Base-by-base conservation (phyloP, 345 rosid species). In the Turnera subulata region DNA sequence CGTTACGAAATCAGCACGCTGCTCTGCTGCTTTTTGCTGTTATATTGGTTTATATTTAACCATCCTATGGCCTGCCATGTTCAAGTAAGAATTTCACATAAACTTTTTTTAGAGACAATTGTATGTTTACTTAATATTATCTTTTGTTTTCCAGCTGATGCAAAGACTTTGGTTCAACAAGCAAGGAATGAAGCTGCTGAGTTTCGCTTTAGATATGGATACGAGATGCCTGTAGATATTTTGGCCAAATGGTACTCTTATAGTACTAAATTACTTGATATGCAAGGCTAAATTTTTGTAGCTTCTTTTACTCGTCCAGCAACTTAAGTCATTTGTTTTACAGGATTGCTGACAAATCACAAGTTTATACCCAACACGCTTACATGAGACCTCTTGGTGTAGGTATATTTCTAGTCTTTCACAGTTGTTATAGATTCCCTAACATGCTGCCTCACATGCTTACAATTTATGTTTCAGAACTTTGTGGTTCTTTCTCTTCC, bases 371-470 rank as follows among this genome's bases (percentile, higher is more conserved):
- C 53, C 99, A 94, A 58, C 97, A 94, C 81, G 99, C 97, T 55
- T 94, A 94, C 70, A 94, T 90, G 99, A 85, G 99, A 78, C 99
- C 99, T 14, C 99, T 94, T 71, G 99, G 99, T 66, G 95, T 94
- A 60, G 96, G 99, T 81, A 70, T 50, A 84, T 73, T 59, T 73
- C 64, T 62, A 15, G 8, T 57, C 65, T 55, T 63, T 55, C 56
- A 5, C 13, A 37, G 20, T 21, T 20, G 1, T 26, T n/a, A 11
- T 14, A 47, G 14, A 29, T 21, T 10, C 42, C 19, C 25, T 33
- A 24, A 21, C 2, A 24, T 35, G 42, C 47, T 20, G 4, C 17
- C n/a, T 35, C n/a, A 8, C 15, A 6, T 25, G 13, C 15, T 19
- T 50, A 13, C 21, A 38, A 13, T 14, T 40, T 40, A 16, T n/a